Base-by-base conservation (phyloP, 2,329 filamentous ascomycete genomes). In the Sclerotiophoma versabilis region DNA sequence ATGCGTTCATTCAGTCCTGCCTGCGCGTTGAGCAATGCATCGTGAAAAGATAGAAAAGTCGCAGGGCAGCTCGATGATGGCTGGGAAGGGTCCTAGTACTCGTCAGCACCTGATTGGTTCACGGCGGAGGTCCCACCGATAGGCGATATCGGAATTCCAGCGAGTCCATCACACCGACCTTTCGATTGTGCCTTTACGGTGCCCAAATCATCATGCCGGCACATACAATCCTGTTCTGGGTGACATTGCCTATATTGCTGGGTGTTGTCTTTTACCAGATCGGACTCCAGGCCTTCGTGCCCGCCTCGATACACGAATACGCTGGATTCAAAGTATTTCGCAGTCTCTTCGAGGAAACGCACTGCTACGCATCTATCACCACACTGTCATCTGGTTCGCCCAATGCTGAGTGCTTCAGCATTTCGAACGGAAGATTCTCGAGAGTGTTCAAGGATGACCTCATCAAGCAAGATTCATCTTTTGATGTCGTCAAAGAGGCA, bases 401-500 rank as follows among this genome's bases (percentile, higher is more conserved):
- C 8, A 49, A 64, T 9, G 69, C 68, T 2, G 76, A 80, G 42
- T 88, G 86, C 73, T 87, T 88, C 68, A 80, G 80, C 5, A 80
- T 87, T 2, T 67, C 62, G 1, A 71, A 80, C 33, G 85, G 84
- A 0, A 71, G 75, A 11, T 86, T 88, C 60, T 74, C 74, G 0
- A 72, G 76, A 5, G 79, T 87, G 0, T 80, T 81, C 36, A 54
- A 72, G 8, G 64, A 72, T 51, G 34, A 54, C 12, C 27, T 49
- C 9, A 49, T 44, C 26, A 49, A 54, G 45, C 51, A 54, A 23
- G 63, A 66, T 14, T 67, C 65, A 8, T 70, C 68, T 0, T 63
- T 70, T 19, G 62, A 68, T 12, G 65, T 69, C 15, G 68, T 69
- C 14, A 74, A 72, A 19, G 63, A 77, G 11, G 59, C 52, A 19